Base-by-base conservation (phyloP, 768 basidiomycete species). In the Lentinus brumalis region DNA sequence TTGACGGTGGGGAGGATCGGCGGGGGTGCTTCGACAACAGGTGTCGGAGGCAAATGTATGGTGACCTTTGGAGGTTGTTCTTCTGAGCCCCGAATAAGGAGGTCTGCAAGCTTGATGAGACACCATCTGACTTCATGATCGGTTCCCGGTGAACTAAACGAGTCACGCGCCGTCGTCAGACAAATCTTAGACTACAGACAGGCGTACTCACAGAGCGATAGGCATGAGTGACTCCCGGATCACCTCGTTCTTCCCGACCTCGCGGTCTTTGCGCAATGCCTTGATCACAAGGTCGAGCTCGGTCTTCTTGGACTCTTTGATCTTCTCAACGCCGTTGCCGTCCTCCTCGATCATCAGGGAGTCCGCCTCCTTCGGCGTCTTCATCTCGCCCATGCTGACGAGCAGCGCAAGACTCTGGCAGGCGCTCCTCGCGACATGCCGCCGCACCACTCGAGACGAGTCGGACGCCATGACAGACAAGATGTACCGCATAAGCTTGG, bases 61-160 rank as follows among this genome's bases (percentile, higher is more conserved):
- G 86, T 91, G 62, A 96, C 87, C 59, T 92, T 94, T 1, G 96
- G 96, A 6, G 90, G 79, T 2, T 86, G 81, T 74, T 98, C 96
- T 59, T 92, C 87, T 3, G 86, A 78, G 26, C 92, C 90, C 53
- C 88, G 86, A 66, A 96, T 88, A 45, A 94, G 82, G 18, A 96
- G 80, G 67, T 98, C 96, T 5, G 92, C 93, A 26, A 97, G 78
- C 74, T 98, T 98, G 68, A 98, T 80, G 51, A 96, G 77, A 64
- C 89, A 92, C 86, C 94, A 92, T 49, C 95, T 88, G 42, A 96
- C 90, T 76, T 96, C 92, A 68, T 92, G 83, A 72, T 97, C 94
- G 56, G 86, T 81, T 61, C 89, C 86, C 0, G 88, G 81, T 35
- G 87, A 84, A 35, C 93, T 95, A 4, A 32, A 50, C 8, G 46